These are phyloP conservation scores for Dioscorea zingiberensis DNA, from an alignment of 106 monocot species.

Conservation along the genomic window DNA sequence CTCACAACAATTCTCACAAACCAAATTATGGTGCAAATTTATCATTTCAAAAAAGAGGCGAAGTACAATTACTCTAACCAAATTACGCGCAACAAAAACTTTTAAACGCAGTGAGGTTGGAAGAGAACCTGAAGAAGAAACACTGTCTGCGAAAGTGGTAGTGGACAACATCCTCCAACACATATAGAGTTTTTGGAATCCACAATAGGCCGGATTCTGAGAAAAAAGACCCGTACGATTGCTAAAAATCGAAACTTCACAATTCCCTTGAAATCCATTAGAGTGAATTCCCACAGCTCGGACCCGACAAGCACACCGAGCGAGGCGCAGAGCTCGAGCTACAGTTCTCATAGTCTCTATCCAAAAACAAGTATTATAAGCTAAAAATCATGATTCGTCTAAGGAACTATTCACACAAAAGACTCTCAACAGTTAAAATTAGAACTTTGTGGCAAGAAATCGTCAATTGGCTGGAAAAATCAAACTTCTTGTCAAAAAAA, in stretches of 20 bases:
- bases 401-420: no score
- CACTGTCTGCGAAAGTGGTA: neutral
- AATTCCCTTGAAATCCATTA: neutral
- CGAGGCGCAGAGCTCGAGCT: conserved; percentile 13
- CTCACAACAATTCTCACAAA: neutral
- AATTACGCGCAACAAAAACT: neutral
- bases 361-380: no score
- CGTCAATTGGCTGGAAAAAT: no score
- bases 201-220: neutral
- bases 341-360: conserved; percentile 6
- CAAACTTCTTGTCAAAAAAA: no score
- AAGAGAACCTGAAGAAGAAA: conserved; percentile 3
- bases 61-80: neutral
- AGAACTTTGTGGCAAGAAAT: no score
- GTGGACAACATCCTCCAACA: conserved; percentile 7
- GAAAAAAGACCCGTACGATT: neutral
- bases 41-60: neutral
- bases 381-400: no score
- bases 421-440: no score
- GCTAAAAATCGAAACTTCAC: neutral
- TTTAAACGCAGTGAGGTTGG: neutral
- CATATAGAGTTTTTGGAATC: neutral
- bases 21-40: neutral
- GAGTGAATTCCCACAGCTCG: neutral
- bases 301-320: conserved; percentile 1